Base-by-base conservation (phyloP, 805 yeast genomes). In the Wickerhamiella slavikovae region DNA sequence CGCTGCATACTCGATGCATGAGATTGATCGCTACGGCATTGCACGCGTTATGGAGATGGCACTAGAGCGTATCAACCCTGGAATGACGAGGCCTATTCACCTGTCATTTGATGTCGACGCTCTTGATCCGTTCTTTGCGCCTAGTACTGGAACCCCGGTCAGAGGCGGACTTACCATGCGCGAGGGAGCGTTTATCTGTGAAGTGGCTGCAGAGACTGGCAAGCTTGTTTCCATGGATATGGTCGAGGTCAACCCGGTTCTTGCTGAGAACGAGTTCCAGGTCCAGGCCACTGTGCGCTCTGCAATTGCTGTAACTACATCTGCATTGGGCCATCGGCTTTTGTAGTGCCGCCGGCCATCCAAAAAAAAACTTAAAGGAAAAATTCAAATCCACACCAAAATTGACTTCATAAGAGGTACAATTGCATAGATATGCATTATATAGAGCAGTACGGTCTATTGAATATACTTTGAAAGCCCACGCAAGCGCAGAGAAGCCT, bases 141-240 rank as follows among this genome's bases (percentile, higher is more conserved):
- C 94, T 13, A 93, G 95, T 23, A 85, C 98, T 1, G 98, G 98
- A 31, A 89, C 98, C 1, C 85, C 95, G 25, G 98, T 85, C 11
- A 71, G 93, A 51, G 96, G 96, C 39, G 98, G 98, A 3, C 60
- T 85, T 39, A 73, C 94, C 6, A 64, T 85, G 52, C 68, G 98
- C 57, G 98, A 85, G 55, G 95, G 94, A 29, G 64, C 89, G 49
- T 85, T 75, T 49, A 55, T 85, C 31, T 89, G 83, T 36, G 98
- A 85, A 57, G 89, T 85, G 39, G 60, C 83, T 20, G 94, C 94
- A 6, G 79, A 70, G 45, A 68, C 92, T 17, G 94, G 94, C n/a
- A 67, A 71, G 40, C 64, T 85, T 37, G 71, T 72, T 8, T 89
- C 92, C 9, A 58, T 85, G 52, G 98, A 85, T 50, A 67, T 85